A percentile compares a stretch with the other conserved stretches of the same genome.
phyloP scores from a whole-genome alignment of 2,329 filamentous ascomycete species.

The Macrophomina pseudophaseolina region DNA sequence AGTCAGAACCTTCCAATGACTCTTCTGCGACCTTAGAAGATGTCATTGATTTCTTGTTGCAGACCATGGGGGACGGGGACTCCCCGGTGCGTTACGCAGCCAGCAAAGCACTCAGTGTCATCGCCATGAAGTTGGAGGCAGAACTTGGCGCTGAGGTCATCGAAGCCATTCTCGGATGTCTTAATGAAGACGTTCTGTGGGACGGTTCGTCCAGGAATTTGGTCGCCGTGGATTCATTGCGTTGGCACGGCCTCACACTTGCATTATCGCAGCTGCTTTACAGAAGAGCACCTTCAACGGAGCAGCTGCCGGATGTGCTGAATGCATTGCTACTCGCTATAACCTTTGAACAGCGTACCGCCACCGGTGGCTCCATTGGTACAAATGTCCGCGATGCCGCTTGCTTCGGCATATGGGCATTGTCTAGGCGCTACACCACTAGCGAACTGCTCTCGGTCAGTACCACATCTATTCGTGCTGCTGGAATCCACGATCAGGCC shows the following conservation, averaged over 20 bases:
- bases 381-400: conserved; percentile 93
- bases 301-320: conserved; percentile 74
- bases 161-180: conserved; percentile 76
- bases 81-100: conserved; percentile 89
- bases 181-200: conserved; percentile 66
- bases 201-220: conserved; percentile 64
- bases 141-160: conserved; percentile 87
- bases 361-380: conserved; percentile 83
- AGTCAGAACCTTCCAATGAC: conserved; percentile 42
- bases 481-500: conserved; percentile 41
- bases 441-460: conserved; percentile 72
- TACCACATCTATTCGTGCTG: conserved; percentile 49
- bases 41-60: conserved; percentile 80
- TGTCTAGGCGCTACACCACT: conserved; percentile 86
- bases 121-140: conserved; percentile 77
- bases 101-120: conserved; percentile 88
- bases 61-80: conserved; percentile 81
- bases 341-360: conserved; percentile 84
- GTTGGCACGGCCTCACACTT: conserved; percentile 92
- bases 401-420: conserved; percentile 93
- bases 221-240: conserved; percentile 76
- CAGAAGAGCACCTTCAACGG: conserved; percentile 75
- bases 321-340: conserved; percentile 79
- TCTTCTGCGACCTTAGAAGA: conserved; percentile 65
- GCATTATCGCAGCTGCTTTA: conserved; percentile 88